Evolutionary conservation across 257 asterid species (phyloP), one percentile per base, ranked within the genome.

Genomic region (Phtheirospermum japonicum): DNA sequence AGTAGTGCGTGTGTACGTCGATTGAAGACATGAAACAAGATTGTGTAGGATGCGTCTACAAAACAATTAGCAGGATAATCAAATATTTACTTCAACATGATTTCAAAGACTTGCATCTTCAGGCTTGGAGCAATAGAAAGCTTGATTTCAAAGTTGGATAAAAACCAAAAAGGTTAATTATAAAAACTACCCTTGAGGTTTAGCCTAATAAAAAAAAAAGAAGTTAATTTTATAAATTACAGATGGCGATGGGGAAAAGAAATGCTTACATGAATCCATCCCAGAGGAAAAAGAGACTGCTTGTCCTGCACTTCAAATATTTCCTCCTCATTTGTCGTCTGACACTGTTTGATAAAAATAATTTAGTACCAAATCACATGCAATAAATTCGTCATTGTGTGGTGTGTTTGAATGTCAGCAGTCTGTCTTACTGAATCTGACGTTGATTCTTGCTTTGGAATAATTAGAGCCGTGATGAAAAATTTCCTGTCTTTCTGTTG

Each of bases 1-100:
- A 83, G 78, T 92, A 92, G 71, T 92, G 98, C 0, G 98, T 88
- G 71, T 92, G 98, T 65, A 92, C 90, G 74, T 92, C 98, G 61
- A 91, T 88, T 65, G 97, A 92, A 33, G 98, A 92, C 98, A 92
- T 92, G 82, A 88, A 92, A 75, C 98, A 92, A 59, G 98, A 92
- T 68, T 92, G 98, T 1, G 97, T 88, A 32, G 98, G 98, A 81
- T 92, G 97, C n/a, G 98, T 92, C 98, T 92, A 87, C 83, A 83
- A 76, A 54, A 63, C 31, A 75, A 40, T 18, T 70, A 57, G 69
- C 43, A 63, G 3, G 74, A 53, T 64, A 43, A 43, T 64, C 58
- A 63, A 42, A 53, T 30, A 61, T 59, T 56, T 61, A 54, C 64
- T 30, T 19, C 57, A 71, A 63, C 17, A 14, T 26, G 39, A 28